Evolutionary conservation across 805 yeast genomes (phyloP), one percentile per base, ranked within the genome.

Genomic region (Cyberlindnera misumaiensis): DNA sequence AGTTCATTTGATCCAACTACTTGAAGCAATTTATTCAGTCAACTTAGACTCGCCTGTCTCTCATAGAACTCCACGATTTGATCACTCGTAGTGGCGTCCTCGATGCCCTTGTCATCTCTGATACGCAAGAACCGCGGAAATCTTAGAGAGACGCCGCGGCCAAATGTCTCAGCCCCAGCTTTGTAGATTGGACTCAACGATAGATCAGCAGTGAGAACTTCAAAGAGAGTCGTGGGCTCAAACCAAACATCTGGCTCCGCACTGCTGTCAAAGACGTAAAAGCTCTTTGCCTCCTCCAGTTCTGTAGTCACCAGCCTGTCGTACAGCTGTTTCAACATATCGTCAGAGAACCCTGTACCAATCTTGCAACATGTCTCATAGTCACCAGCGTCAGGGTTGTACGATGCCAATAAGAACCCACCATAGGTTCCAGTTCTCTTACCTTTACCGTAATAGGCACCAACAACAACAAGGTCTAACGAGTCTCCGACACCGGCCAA

Each of bases 271-370:
- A 74, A 86, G 2, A 80, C 69, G 45, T 74, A 76, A 39, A 79
- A 83, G 0, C 83, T 68, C 48, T 78, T 82, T 2, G 95, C 83
- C n/a, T 58, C 64, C 0, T 63, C 53, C 11, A 77, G 72, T 38
- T 78, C 93, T 0, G 87, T 77, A 3, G 85, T 80, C 30, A 80
- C 75, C 41, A 93, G 68, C 35, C 67, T 67, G 18, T 70, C 73
- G 51, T 80, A 68, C 25, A 93, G 58, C 20, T 62, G 62, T 27
- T 75, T 76, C 41, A 93, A 68, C 53, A 79, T 73, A 47, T 82
- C 97, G 48, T 93, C 98, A 30, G 88, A 76, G 55, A 93, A 93
- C 0, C 98, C 98, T 1, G 98, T 93, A 34, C 98, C 98, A 39
- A 94, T 89, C 59, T 93, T 93, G 65, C 98, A 93, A 30, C 95